A percentile compares a stretch with the other conserved stretches of the same genome.
Conservation (phyloP, 1,284 basidiomycete species). For the Ceratobasidium sp. region DNA sequence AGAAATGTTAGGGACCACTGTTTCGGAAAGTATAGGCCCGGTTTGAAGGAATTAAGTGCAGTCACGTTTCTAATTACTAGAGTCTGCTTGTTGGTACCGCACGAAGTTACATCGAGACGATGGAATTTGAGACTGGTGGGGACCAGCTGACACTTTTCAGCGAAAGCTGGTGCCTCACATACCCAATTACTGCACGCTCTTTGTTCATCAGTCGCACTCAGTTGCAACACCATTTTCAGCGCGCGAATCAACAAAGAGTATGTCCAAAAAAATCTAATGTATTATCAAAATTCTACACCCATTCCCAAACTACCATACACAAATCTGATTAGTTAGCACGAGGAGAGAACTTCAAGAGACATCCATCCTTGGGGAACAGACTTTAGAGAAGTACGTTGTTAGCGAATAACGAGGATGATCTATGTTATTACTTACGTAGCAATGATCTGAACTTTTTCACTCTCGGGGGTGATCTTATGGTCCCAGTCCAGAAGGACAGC, state of each 20-base stretch:
- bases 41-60: too few relatives aligned
- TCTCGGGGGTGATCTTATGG: constrained; percentile 80
- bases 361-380: constrained; percentile 93
- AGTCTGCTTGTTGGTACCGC: too few relatives aligned
- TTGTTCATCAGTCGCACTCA: too few relatives aligned
- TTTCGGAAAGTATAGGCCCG: too few relatives aligned
- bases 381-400: constrained; percentile 48
- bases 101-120: too few relatives aligned
- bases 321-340: constrained; percentile 46
- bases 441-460: constrained; percentile 86
- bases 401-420: not conserved
- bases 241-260: constrained; percentile 1
- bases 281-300: constrained; percentile 16
- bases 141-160: too few relatives aligned
- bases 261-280: constrained; percentile 21
- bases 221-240: too few relatives aligned
- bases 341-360: constrained; percentile 77
- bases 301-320: not conserved
- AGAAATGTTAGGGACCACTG: too few relatives aligned
- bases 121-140: too few relatives aligned
- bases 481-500: constrained; percentile 85
- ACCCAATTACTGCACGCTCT: too few relatives aligned
- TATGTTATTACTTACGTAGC: constrained; percentile 60
- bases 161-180: too few relatives aligned
- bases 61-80: too few relatives aligned